A percentile compares a stretch with the other conserved stretches of the same genome.
These are phyloP conservation scores for Clonostachys solani DNA, from an alignment of 2,329 filamentous ascomycete species.

Conservation along the genomic window DNA sequence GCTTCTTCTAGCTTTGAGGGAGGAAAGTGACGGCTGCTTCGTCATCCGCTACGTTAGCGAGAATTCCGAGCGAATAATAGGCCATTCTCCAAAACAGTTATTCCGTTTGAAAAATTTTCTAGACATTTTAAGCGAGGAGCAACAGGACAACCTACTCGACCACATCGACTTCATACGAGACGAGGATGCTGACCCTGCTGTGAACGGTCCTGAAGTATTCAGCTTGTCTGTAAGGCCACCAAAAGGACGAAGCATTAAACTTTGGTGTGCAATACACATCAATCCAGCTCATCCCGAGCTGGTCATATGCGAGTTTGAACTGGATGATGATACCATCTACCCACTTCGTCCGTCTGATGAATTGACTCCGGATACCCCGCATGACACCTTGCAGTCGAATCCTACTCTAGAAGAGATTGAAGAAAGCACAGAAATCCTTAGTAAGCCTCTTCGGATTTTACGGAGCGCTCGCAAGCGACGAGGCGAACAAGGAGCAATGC, in stretches of 20 bases:
- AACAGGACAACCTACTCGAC: slow-evolving; percentile 77
- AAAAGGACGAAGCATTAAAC: slow-evolving; percentile 54
- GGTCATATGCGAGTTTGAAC: slow-evolving; percentile 83
- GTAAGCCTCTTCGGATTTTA: slow-evolving; percentile 73
- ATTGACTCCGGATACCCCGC: slow-evolving; percentile 55
- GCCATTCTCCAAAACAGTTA: slow-evolving; percentile 71
- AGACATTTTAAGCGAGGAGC: slow-evolving; percentile 80
- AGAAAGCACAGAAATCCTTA: slow-evolving; percentile 71
- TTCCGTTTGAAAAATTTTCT: slow-evolving; percentile 73
- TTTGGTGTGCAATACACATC: slow-evolving; percentile 87
- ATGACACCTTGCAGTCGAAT: slow-evolving; percentile 69
- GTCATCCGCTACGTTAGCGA: slow-evolving; percentile 74
- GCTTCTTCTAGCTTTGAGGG: slow-evolving; percentile 67
- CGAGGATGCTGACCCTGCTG: slow-evolving; percentile 69
- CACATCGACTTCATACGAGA: slow-evolving; percentile 86
- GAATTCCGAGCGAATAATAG: slow-evolving; percentile 71
- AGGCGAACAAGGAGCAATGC: slow-evolving; percentile 79
- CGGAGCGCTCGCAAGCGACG: slow-evolving; percentile 70
- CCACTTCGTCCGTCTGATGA: slow-evolving; percentile 63
- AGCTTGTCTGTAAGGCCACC: slow-evolving; percentile 67
- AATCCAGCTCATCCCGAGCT: slow-evolving; percentile 64
- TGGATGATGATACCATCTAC: slow-evolving; percentile 69
- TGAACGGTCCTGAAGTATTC: slow-evolving; percentile 83
- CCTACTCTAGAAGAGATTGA: slow-evolving; percentile 71
- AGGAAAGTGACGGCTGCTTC: slow-evolving; percentile 64